These are phyloP conservation scores for Trametes versicolor DNA, from an alignment of 1,284 basidiomycete species.

Conservation along the genomic window DNA sequence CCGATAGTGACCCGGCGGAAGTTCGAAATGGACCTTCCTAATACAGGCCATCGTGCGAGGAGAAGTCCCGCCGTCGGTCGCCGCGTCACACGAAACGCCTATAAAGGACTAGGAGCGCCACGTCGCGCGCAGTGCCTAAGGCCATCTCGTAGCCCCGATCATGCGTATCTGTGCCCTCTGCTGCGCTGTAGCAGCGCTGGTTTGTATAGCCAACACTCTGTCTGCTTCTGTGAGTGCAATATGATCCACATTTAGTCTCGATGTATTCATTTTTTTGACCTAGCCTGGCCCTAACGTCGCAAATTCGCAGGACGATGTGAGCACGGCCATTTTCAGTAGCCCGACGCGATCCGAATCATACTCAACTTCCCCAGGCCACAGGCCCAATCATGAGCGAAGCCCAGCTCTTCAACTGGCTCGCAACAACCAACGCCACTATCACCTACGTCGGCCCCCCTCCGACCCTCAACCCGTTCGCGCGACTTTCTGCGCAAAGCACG, in stretches of 20 bases:
- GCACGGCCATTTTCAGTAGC: background rate
- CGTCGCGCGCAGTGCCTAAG: background rate
- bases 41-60: background rate
- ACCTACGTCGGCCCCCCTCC: conserved; percentile 7
- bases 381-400: conserved; percentile 1
- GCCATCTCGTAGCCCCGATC: background rate
- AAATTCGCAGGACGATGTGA: background rate
- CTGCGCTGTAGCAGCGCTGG: background rate
- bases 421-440: conserved; percentile 4
- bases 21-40: background rate
- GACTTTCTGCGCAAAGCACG: background rate
- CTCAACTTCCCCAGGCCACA: background rate
- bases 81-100: background rate
- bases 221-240: background rate
- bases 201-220: no score
- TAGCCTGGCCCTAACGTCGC: background rate
- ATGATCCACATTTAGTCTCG: no score
- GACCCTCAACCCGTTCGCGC: background rate
- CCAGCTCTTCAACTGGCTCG: conserved; percentile 7
- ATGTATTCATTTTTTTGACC: background rate
- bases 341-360: no score
- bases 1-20: background rate
- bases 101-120: background rate
- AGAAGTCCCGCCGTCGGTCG: background rate
- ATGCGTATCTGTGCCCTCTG: background rate